phyloP scores from a whole-genome alignment of 352 stramenopile species.

The Globisporangium irregulare region DNA sequence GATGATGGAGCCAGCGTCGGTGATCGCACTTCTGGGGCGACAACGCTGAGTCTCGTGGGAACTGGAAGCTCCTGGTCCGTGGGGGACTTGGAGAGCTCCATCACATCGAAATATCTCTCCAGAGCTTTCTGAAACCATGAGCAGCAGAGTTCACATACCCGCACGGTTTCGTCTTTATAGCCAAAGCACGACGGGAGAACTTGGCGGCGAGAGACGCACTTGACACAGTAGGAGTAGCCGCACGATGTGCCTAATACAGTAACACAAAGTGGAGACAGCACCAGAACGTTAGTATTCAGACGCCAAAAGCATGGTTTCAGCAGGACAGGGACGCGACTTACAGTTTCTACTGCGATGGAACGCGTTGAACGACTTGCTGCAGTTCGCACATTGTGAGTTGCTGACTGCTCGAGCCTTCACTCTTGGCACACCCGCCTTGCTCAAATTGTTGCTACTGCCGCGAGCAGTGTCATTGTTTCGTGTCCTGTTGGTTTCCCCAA shows the following conservation, averaged over 20 bases:
- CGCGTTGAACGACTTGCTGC: constrained; percentile 61
- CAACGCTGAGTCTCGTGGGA: constrained; percentile 17
- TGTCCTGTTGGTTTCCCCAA: constrained; percentile 7
- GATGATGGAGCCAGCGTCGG: constrained; percentile 18
- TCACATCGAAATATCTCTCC: constrained; percentile 61
- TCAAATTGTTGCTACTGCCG: constrained; percentile 10
- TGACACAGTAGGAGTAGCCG: constrained; percentile 60
- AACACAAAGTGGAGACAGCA: neutral
- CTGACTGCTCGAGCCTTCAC: constrained; percentile 31
- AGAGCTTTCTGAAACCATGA: constrained; percentile 68
- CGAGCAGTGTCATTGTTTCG: neutral
- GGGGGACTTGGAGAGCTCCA: constrained; percentile 34
- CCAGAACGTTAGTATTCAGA: constrained; percentile 1
- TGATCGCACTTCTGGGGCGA: constrained; percentile 24
- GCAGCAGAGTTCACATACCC: constrained; percentile 56
- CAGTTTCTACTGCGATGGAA: constrained; percentile 71
- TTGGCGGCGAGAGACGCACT: constrained; percentile 55
- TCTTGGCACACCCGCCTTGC: constrained; percentile 33
- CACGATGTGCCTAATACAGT: constrained; percentile 27
- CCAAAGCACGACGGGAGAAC: constrained; percentile 61
- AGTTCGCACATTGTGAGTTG: constrained; percentile 44
- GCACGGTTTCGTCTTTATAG: constrained; percentile 40
- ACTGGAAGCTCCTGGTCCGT: constrained; percentile 18
- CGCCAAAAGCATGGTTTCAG: neutral
- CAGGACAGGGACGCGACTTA: constrained; percentile 7